Conservation (phyloP, 352 stramenopile species). For the Peronospora farinosa region DNA sequence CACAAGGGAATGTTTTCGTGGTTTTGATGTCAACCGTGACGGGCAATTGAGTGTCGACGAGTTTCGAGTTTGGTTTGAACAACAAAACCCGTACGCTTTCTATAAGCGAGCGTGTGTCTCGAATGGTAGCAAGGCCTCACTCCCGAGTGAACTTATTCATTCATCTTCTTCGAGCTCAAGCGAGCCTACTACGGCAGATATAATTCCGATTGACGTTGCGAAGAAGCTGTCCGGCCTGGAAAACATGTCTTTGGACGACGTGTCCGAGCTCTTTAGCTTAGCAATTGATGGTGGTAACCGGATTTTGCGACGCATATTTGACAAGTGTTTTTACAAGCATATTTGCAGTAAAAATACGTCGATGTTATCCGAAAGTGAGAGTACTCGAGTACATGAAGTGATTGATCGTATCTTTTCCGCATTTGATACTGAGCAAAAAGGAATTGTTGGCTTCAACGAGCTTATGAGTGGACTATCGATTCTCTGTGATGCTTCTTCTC, state of each 20-base stretch:
- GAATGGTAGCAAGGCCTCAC: slow-evolving; percentile 12
- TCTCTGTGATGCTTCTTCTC: slow-evolving; percentile 46
- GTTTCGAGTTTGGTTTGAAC: slow-evolving; percentile 70
- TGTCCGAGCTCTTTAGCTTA: slow-evolving; percentile 48
- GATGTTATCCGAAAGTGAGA: slow-evolving; percentile 37
- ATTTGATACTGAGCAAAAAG: slow-evolving; percentile 73
- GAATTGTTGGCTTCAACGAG: slow-evolving; percentile 68
- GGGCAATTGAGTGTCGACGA: slow-evolving; percentile 73
- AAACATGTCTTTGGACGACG: slow-evolving; percentile 52
- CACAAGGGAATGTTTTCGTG: slow-evolving; percentile 66
- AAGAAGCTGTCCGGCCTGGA: slow-evolving; percentile 70
- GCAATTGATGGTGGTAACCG: slow-evolving; percentile 41
- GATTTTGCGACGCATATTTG: slow-evolving; percentile 63
- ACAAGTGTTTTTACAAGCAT: slow-evolving; percentile 71
- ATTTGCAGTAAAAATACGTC: slow-evolving; percentile 33
- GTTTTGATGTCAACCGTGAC: slow-evolving; percentile 74
- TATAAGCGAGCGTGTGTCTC: slow-evolving; percentile 7
- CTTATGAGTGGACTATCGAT: slow-evolving; percentile 70
- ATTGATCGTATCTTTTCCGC: slow-evolving; percentile 69
- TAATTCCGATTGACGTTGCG: slow-evolving; percentile 59
- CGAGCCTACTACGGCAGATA: slow-evolving; percentile 7
- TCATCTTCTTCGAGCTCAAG: slow-evolving; percentile 22
- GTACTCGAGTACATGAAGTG: slow-evolving; percentile 57
- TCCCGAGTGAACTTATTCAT: slow-evolving; percentile 1
- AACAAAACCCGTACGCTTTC: slow-evolving; percentile 36